phyloP scores from a whole-genome alignment of 257 asterid genomes.

The Hygrophila difformis region DNA sequence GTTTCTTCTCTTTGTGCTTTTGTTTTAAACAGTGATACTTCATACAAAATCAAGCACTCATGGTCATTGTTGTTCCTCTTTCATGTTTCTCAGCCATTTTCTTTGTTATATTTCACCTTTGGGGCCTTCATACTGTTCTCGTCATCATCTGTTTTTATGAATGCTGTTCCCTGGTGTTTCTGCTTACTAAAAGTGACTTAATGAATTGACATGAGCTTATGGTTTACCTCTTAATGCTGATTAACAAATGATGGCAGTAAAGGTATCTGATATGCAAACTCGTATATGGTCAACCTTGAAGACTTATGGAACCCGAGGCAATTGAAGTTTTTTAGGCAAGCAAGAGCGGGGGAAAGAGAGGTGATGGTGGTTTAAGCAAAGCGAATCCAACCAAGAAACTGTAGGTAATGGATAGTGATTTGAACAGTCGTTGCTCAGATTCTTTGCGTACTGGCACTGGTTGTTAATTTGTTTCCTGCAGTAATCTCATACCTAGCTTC shows the following conservation, averaged over 20 bases:
- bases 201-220: constrained; percentile 11
- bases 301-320: constrained; percentile 94
- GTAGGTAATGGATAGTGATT: no score
- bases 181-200: constrained; percentile 4
- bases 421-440: no score
- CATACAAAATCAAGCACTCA: constrained; percentile 5
- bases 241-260: constrained; percentile 47
- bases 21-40: constrained; percentile 11
- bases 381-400: no score
- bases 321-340: no score
- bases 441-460: no score
- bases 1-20: constrained; percentile 5
- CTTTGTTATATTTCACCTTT: no score
- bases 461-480: no score
- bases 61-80: constrained; percentile 1
- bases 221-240: constrained; percentile 18
- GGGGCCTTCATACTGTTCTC: no score
- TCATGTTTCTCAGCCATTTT: neutral
- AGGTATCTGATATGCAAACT: constrained; percentile 79
- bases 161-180: neutral
- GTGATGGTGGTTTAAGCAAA: no score
- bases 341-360: no score
- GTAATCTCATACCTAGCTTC: no score
- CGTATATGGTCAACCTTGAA: constrained; percentile 77
- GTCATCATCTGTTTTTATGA: constrained; percentile 4